A percentile compares a stretch with the other conserved stretches of the same genome.
phyloP scores from a whole-genome alignment of 805 yeast genomes.

The Starmerella vaccinii region DNA sequence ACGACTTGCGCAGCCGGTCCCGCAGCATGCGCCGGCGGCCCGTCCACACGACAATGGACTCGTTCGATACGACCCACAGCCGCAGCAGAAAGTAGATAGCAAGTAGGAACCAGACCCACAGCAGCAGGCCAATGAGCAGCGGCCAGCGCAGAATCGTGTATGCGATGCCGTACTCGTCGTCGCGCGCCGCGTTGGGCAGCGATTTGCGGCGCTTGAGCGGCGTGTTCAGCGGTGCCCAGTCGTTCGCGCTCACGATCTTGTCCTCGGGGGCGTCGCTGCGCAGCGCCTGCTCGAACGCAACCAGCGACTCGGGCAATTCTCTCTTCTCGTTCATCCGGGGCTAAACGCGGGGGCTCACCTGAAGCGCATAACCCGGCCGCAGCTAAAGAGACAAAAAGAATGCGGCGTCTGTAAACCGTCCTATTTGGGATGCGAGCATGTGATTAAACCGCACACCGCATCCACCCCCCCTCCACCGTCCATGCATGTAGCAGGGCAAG shows the following conservation, averaged over 20 bases:
- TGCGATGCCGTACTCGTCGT: slow-evolving; percentile 31
- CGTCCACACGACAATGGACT: slow-evolving; percentile 48
- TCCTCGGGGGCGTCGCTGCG: slow-evolving; percentile 16
- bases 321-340: neutral
- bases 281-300: slow-evolving; percentile 19
- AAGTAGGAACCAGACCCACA: slow-evolving; percentile 47
- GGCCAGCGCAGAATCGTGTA: slow-evolving; percentile 57
- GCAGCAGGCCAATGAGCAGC: slow-evolving; percentile 39
- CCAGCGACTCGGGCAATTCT: slow-evolving; percentile 11
- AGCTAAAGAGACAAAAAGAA: no score
- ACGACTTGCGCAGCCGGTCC: slow-evolving; percentile 40
- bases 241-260: slow-evolving; percentile 25
- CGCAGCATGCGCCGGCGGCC: slow-evolving; percentile 47
- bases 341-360: neutral
- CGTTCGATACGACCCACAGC: slow-evolving; percentile 52
- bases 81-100: slow-evolving; percentile 44
- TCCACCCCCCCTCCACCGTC: no score
- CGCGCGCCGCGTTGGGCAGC: slow-evolving; percentile 9
- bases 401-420: no score
- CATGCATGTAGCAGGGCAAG: no score
- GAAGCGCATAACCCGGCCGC: neutral
- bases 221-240: slow-evolving; percentile 21
- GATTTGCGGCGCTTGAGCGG: slow-evolving; percentile 8
- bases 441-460: no score
- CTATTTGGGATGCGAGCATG: neutral